Percentiles rank a stretch among this genome's conserved stretches.
Conservation (phyloP, 2,329 filamentous ascomycete genomes). For the Botrytis tulipae region DNA sequence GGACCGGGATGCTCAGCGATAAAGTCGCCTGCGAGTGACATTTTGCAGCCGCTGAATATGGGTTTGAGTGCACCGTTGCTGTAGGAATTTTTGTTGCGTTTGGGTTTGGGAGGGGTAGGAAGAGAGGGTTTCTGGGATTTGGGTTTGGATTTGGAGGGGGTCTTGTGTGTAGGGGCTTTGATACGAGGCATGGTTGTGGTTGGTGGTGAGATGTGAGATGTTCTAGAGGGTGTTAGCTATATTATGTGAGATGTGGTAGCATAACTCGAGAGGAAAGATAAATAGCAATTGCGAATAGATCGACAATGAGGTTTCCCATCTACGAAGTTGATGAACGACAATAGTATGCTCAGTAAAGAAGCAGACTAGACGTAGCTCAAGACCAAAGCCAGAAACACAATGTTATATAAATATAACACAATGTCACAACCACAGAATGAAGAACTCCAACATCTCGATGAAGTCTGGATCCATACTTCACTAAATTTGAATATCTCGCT, state of each 20-base stretch:
- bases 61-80: slow-evolving; percentile 25
- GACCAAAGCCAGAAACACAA: not conserved
- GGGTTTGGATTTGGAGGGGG: not conserved
- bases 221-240: not conserved
- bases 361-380: not conserved
- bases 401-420: not conserved
- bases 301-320: not conserved
- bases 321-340: not conserved
- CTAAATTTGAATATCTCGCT: not conserved
- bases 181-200: not conserved
- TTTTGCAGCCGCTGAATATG: slow-evolving; percentile 53
- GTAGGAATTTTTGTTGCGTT: slow-evolving; percentile 8
- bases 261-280: not conserved
- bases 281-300: not conserved
- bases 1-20: slow-evolving; percentile 30
- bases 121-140: not conserved
- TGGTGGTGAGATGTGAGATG: not conserved
- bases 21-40: slow-evolving; percentile 60
- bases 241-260: not conserved
- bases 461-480: not conserved
- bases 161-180: not conserved
- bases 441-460: not conserved
- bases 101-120: not conserved
- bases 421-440: not conserved
- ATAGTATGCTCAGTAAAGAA: not conserved